These are phyloP conservation scores for Cylindricascospora bacillispora DNA, from an alignment of 1,139 yeast species.

Conservation along the genomic window DNA sequence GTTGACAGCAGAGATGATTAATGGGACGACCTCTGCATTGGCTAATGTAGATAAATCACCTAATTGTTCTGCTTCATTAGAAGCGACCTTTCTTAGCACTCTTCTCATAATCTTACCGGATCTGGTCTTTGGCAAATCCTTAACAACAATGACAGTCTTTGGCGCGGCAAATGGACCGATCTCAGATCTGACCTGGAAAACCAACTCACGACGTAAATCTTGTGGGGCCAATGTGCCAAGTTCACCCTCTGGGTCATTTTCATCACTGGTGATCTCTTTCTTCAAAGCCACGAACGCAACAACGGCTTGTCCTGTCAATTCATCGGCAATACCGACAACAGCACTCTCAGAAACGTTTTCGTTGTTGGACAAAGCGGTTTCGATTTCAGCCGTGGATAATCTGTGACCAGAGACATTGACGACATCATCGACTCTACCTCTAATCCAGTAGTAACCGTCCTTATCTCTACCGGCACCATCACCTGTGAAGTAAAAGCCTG, in stretches of 20 bases:
- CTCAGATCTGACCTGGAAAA: conserved; percentile 80
- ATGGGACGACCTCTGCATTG: conserved; percentile 75
- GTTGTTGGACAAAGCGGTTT: conserved; percentile 79
- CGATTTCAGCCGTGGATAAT: conserved; percentile 93
- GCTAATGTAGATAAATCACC: conserved; percentile 90
- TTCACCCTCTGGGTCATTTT: conserved; percentile 33
- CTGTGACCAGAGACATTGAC: conserved; percentile 97
- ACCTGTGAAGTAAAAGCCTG: conserved; percentile 94
- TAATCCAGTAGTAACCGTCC: conserved; percentile 96
- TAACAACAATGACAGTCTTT: conserved; percentile 73
- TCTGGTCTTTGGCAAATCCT: conserved; percentile 93
- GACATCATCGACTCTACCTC: conserved; percentile 98
- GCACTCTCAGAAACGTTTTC: conserved; percentile 81
- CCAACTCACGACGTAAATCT: conserved; percentile 60
- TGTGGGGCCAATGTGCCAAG: conserved; percentile 32
- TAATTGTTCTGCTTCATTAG: conserved; percentile 82
- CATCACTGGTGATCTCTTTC: conserved; percentile 36
- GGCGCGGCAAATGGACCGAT: conserved; percentile 99
- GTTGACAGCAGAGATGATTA: conserved; percentile 41
- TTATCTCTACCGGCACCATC: conserved; percentile 98
- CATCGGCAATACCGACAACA: conserved; percentile 89
- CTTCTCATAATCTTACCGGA: conserved; percentile 99
- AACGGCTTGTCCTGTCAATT: conserved; percentile 95
- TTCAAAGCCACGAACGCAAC: conserved; percentile 82
- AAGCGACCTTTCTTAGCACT: conserved; percentile 81